A percentile compares a stretch with the other conserved stretches of the same genome.
phyloP scores from a whole-genome alignment of 2,329 filamentous ascomycete species.

The Beauveria medogensis region DNA sequence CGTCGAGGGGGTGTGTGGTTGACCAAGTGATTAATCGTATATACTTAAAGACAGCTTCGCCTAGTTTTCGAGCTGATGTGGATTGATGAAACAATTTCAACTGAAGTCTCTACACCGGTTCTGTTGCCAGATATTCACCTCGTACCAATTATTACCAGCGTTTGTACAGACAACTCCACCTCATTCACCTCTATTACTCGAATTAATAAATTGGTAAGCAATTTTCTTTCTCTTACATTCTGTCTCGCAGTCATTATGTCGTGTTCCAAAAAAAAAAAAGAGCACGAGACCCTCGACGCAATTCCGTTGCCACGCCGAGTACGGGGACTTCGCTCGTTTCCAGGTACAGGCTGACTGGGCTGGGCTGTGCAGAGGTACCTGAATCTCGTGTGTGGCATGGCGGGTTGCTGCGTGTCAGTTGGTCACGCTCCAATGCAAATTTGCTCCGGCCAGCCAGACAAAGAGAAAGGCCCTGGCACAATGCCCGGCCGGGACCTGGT shows the following conservation, averaged over 20 bases:
- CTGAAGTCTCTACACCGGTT: background rate
- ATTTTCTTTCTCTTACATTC: background rate
- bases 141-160: background rate
- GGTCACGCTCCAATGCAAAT: constrained; percentile 5
- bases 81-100: background rate
- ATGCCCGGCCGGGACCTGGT: background rate
- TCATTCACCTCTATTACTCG: background rate
- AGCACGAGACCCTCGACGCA: background rate
- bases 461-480: background rate
- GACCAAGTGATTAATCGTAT: background rate
- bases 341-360: background rate
- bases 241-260: background rate
- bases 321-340: background rate
- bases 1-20: background rate
- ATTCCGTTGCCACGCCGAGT: constrained; percentile 1
- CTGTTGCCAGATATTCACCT: no score
- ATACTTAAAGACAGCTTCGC: constrained; percentile 2
- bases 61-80: background rate
- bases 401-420: background rate
- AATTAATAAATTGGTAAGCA: background rate
- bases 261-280: background rate
- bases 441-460: background rate
- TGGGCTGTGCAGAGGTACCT: constrained; percentile 10
- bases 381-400: background rate
- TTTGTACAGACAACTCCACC: background rate